Conservation (phyloP, 208 protist genomes). For the Leishmania braziliensis region DNA sequence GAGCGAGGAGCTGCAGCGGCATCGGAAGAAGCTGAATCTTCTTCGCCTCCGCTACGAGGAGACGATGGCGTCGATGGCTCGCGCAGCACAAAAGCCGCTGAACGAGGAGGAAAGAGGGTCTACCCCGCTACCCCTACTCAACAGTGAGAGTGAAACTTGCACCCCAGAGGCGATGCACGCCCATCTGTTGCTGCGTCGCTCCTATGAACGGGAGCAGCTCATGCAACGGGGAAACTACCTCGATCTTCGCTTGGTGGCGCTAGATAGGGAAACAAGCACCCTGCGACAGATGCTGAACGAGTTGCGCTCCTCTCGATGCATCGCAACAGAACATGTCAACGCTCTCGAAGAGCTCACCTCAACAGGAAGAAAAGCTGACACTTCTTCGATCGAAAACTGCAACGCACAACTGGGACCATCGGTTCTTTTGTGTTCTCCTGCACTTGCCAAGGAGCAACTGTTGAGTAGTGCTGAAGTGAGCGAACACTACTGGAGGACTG, state of each 20-base stretch:
- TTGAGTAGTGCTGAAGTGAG: constrained; percentile 7
- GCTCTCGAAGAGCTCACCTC: not conserved
- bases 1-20: constrained; percentile 44
- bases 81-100: constrained; percentile 37
- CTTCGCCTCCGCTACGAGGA: constrained; percentile 61
- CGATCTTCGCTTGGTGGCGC: constrained; percentile 64
- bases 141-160: not conserved
- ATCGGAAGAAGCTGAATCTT: constrained; percentile 34
- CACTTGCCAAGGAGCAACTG: constrained; percentile 21
- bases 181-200: constrained; percentile 62
- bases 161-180: constrained; percentile 72
- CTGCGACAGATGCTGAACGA: constrained; percentile 60
- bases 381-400: not conserved
- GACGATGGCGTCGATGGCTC: constrained; percentile 39
- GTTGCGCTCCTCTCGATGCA: constrained; percentile 24
- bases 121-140: constrained; percentile 10
- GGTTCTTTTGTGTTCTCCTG: not conserved
- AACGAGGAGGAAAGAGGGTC: constrained; percentile 22
- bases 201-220: constrained; percentile 71
- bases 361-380: not conserved
- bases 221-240: constrained; percentile 77
- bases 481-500: constrained; percentile 22
- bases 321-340: not conserved
- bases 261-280: constrained; percentile 62
- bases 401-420: not conserved